These are phyloP conservation scores for Erodium trifolium DNA, from an alignment of 441 rosid genomes.

Conservation along the genomic window DNA sequence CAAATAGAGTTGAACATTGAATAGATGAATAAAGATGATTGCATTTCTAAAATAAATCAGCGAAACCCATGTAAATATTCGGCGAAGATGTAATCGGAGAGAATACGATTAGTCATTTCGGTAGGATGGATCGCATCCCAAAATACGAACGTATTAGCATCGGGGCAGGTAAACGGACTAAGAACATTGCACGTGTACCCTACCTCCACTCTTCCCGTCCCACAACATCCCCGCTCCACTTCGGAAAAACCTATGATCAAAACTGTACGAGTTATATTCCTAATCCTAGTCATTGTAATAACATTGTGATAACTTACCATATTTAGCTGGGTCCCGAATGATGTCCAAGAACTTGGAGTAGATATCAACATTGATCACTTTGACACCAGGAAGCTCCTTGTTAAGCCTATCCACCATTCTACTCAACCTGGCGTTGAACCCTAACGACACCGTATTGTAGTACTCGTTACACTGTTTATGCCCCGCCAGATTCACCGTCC, in stretches of 20 bases:
- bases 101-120: constrained; percentile 36
- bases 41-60: constrained; percentile 13
- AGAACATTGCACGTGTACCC: constrained; percentile 45
- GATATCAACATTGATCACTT: constrained; percentile 24
- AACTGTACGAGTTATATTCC: too few relatives aligned
- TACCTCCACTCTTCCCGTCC: constrained; percentile 53
- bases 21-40: too few relatives aligned
- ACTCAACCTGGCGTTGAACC: constrained; percentile 42
- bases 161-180: constrained; percentile 37
- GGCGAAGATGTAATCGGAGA: constrained; percentile 25
- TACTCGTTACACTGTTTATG: constrained; percentile 26
- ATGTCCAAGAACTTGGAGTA: constrained; percentile 33
- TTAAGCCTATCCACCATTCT: constrained; percentile 30
- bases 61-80: constrained; percentile 20
- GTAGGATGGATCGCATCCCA: constrained; percentile 77
- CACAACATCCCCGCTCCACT: constrained; percentile 41
- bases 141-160: constrained; percentile 47
- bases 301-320: constrained; percentile 22
- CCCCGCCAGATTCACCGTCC: constrained; percentile 36
- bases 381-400: constrained; percentile 35
- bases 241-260: constrained; percentile 42
- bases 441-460: constrained; percentile 40
- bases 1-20: too few relatives aligned
- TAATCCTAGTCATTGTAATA: too few relatives aligned
- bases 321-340: constrained; percentile 31